These are phyloP conservation scores for Ceratocystiopsis brevicomis DNA, from an alignment of 2,329 filamentous ascomycete species.

Conservation along the genomic window DNA sequence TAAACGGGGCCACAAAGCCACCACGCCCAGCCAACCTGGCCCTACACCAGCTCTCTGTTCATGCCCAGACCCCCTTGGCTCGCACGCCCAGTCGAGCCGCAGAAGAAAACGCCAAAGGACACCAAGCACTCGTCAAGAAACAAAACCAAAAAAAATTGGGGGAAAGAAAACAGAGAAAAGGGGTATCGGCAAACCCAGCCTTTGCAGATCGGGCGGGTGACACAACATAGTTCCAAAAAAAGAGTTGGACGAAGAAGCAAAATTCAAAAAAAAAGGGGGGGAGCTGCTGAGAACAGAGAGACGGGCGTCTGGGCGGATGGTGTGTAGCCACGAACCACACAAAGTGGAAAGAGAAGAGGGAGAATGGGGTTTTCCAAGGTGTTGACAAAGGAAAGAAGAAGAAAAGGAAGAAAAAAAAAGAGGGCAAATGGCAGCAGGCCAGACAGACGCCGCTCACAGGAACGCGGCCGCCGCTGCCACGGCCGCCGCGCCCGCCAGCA, in stretches of 20 bases:
- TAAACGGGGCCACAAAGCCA: no score
- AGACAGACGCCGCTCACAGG: neutral
- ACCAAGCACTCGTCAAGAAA: neutral
- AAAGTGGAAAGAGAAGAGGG: neutral
- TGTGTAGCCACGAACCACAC: neutral
- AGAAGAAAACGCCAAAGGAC: neutral
- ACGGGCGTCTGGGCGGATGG: conserved; percentile 5
- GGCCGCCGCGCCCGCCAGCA: no score
- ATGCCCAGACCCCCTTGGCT: neutral
- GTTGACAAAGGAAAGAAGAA: no score
- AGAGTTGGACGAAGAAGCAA: neutral
- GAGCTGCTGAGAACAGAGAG: neutral
- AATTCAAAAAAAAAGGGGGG: neutral
- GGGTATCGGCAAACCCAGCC: conserved; percentile 5
- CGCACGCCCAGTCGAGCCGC: neutral
- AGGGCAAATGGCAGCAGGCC: no score
- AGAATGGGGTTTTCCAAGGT: no score
- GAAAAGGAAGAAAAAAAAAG: no score
- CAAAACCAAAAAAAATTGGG: neutral
- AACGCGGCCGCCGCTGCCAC: neutral
- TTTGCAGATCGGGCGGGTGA: neutral
- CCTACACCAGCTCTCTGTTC: no score
- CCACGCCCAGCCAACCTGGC: no score
- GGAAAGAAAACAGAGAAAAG: neutral
- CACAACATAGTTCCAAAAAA: neutral